Base-by-base conservation (phyloP, 164 flowering plant genomes). In the Vitis rupestris region DNA sequence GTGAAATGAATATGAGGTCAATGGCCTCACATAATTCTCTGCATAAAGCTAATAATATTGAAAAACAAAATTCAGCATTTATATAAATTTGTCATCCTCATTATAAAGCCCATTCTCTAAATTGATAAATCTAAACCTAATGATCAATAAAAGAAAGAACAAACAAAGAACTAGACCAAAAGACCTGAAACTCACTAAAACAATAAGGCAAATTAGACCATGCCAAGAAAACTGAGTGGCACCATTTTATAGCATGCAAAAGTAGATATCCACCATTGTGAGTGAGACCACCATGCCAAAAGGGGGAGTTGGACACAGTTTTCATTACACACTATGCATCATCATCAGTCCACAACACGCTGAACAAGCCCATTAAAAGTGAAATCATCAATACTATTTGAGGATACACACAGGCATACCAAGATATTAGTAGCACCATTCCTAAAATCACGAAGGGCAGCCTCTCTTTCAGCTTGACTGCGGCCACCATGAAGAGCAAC, bases 401-500 rank as follows among this genome's bases (percentile, higher is more conserved):
- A 47, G 48, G 59, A 71, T n/a, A 50, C 1, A 44, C 9, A 37
- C 15, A 44, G 30, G 44, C 23, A n/a, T 85, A 87, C 91, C 87
- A 87, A 79, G 58, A 87, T 85, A 71, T 76, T 80, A 7, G 82
- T 82, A 47, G 89, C 73, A 30, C 89, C 87, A 77, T 70, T 82
- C 65, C 91, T 80, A 73, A 87, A 87, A 74, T 84, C 82, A 64
- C 79, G 80, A 23, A 87, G 82, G 9, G 91, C 91, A 53, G 85
- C 81, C 73, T 87, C 91, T 76, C 91, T 80, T 79, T 87, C 91
- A 73, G 72, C 80, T 78, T 87, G 91, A 73, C 84, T 87, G 19
- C 91, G 87, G 29, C 91, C 91, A 61, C 91, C 91, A 82, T 87
- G 91, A 75, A 87, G 88, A 74, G 87, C 82, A 80, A 83, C 89